Base-by-base conservation (phyloP, 2,329 filamentous ascomycete genomes). In the Elsinoe arachidis region DNA sequence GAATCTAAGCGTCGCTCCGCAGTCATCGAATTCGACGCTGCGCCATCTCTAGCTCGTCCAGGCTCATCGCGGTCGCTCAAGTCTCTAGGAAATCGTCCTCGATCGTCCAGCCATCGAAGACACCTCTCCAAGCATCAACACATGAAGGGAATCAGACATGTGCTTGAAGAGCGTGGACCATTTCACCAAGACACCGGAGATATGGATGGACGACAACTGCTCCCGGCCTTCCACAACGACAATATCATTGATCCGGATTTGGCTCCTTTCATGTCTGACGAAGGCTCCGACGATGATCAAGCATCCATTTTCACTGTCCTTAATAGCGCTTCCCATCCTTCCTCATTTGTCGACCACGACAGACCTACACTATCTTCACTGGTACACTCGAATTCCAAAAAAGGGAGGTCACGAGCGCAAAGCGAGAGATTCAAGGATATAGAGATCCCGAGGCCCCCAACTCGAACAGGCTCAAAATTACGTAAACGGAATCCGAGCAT, bases 231-330 rank as follows among this genome's bases (percentile, higher is more conserved):
- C 65, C 93, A 99, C 69, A 90, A 93, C 67, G 93, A 99, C 74
- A 97, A 93, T 67, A 96, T 99, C 64, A 97, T 99, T 64, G 93
- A 99, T 68, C 93, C 93, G 1, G 93, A 99, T 66, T 76, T 99
- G 56, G 92, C 91, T 4, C 88, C 90, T 34, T 99, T 95, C 72
- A 87, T 99, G 78, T 99, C 93, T 5, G 93, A 99, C 68, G 85
- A 88, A 64, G 90, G 88, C 49, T 96, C 91, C 1, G 69, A 69
- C n/a, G 96, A 90, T 65, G 91, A 99, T 63, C 88, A 95, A 64
- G 86, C 91, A 72, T 91, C 86, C 66, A 86, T 96, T 11, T 88
- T 95, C 71, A 74, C 80, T 19, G 85, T 87, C 1, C 84, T 90
- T n/a, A 83, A 80, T 82, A 10, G 79, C 83, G 14, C 79, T 3